A percentile compares a stretch with the other conserved stretches of the same genome.
These are phyloP conservation scores for Gardenia jasminoides DNA, from an alignment of 257 asterid genomes.

Conservation along the genomic window DNA sequence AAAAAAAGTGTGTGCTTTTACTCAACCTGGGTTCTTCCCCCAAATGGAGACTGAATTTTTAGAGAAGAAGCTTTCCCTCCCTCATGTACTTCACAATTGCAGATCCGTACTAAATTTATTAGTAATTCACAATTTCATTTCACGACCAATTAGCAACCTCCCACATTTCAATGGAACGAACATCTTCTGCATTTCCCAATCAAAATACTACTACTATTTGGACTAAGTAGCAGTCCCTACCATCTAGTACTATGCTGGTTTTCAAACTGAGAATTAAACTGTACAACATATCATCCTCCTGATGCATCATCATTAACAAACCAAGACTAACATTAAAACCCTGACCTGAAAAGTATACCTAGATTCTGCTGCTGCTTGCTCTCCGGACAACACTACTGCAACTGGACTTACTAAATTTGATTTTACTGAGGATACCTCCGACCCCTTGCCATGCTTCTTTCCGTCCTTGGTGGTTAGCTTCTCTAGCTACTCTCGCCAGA, in stretches of 20 bases:
- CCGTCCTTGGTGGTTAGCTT: slow-evolving; percentile 10
- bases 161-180: neutral
- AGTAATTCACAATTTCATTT: neutral
- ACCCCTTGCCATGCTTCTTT: neutral
- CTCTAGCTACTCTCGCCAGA: neutral
- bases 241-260: neutral
- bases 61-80: neutral
- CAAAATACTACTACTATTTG: no score
- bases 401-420: neutral
- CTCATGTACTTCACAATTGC: neutral
- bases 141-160: neutral
- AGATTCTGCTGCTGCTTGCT: neutral
- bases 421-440: slow-evolving; percentile 8
- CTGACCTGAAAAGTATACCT: neutral
- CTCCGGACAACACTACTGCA: neutral
- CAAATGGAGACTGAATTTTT: neutral
- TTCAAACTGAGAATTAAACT: slow-evolving; percentile 11
- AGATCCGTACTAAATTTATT: neutral
- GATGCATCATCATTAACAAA: neutral
- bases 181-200: neutral
- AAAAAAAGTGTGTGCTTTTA: slow-evolving; percentile 5
- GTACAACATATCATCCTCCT: slow-evolving; percentile 15
- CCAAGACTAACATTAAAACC: slow-evolving; percentile 4
- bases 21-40: neutral
- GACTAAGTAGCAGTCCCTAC: no score